Evolutionary conservation across 495 filamentous ascomycete species (phyloP), one percentile per base, ranked within the genome.

Genomic region (Aspergillus ostianus): DNA sequence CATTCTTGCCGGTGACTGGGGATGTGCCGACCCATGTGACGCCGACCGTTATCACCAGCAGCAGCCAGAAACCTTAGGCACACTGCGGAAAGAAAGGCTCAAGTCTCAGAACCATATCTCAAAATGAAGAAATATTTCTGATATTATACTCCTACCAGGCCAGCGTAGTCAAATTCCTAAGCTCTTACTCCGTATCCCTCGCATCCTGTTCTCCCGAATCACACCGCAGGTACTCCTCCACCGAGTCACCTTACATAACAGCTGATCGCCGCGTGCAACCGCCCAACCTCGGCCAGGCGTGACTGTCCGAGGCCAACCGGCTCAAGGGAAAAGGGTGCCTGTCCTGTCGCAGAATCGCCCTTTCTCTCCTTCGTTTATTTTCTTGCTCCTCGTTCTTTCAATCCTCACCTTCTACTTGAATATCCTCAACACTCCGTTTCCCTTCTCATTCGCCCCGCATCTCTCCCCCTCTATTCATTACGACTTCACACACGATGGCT

Each of bases 221-320:
- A 32, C 29, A 32, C 29, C 29, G 29, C 29, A 32, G 29, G 2
- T 26, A 26, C 23, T 32, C 29, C 6, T 32, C 29, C 29, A 32
- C 29, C 29, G 29, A 32, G 8, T 6, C 29, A 32, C 36, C 36
- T 41, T 41, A 36, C 29, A 53, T 53, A 30, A n/a, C 30, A 26
- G 13, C 47, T 20, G 19, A 49, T 41, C 51, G 23, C 58, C 58
- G 58, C 58, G 47, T 60, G 46, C 58, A 60, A 47, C 58, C 58
- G 58, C 41, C n/a, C 45, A 30, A 54, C 51, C 58, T 60, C 58
- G 58, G 58, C 41, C 21, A 26, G 49, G 3, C 50, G 18, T 13
- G 51, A 48, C 30, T 47, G 51, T 60, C 73, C 73, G 73, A 72
- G 70, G 67, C 63, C 70, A 76, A 72, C 72, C 73, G 73, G 62